phyloP scores from a whole-genome alignment of 176 grass and related monocot species.

The Phragmites australis region DNA sequence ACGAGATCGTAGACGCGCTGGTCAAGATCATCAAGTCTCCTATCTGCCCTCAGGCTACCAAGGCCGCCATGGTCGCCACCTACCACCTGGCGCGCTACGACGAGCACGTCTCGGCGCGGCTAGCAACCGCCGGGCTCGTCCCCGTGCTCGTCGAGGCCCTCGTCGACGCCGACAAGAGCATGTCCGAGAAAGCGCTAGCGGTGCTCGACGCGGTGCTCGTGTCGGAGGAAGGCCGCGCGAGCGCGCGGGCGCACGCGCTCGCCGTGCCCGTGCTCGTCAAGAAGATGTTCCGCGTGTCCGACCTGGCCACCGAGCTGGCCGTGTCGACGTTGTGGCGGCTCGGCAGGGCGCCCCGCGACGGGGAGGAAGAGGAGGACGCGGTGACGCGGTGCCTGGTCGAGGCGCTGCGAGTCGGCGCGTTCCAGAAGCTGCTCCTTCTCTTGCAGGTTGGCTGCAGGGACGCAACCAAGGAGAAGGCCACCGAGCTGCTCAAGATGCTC shows the following conservation, averaged over 20 bases:
- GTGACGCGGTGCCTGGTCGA: slow-evolving; percentile 43
- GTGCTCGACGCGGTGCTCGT: slow-evolving; percentile 62
- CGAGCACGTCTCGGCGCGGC: slow-evolving; percentile 36
- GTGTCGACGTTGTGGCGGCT: slow-evolving; percentile 74
- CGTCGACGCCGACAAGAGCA: slow-evolving; percentile 74
- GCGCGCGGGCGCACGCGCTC: slow-evolving; percentile 57
- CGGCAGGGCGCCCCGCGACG: slow-evolving; percentile 26
- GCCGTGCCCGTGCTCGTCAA: slow-evolving; percentile 67
- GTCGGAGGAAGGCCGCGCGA: slow-evolving; percentile 47
- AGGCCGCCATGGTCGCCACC: slow-evolving; percentile 58
- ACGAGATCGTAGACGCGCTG: slow-evolving; percentile 59
- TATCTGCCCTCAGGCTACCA: slow-evolving; percentile 73
- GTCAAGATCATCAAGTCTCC: slow-evolving; percentile 61
- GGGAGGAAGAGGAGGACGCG: slow-evolving; percentile 26
- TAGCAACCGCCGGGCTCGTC: slow-evolving; percentile 47
- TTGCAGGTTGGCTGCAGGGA: slow-evolving; percentile 75
- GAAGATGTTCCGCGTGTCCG: slow-evolving; percentile 91
- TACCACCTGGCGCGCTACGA: slow-evolving; percentile 55
- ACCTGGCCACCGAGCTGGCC: slow-evolving; percentile 71
- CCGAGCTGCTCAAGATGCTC: slow-evolving; percentile 76
- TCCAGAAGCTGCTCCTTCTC: slow-evolving; percentile 82
- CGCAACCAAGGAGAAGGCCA: slow-evolving; percentile 67
- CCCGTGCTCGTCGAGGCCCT: slow-evolving; percentile 59
- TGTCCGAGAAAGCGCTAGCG: slow-evolving; percentile 77
- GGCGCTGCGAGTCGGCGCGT: slow-evolving; percentile 67